A percentile compares a stretch with the other conserved stretches of the same genome.
phyloP scores from a whole-genome alignment of 2,329 filamentous ascomycete genomes.

The Penicillium verrucosum region DNA sequence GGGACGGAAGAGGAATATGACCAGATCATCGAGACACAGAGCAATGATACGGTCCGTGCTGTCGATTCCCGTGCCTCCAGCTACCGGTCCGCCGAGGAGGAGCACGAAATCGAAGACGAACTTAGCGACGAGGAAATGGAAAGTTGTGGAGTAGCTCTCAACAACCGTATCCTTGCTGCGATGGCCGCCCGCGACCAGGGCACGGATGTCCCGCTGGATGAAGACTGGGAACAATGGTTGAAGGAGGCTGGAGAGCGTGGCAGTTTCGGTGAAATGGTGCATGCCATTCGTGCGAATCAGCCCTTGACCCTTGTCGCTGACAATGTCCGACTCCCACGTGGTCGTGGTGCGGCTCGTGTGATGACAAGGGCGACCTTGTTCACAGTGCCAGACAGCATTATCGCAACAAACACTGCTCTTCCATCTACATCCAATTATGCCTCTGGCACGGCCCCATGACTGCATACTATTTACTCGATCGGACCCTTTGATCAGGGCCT shows the following conservation, averaged over 20 bases:
- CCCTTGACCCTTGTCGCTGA: conserved; percentile 32
- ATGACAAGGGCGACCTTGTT: conserved; percentile 17
- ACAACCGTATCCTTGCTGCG: conserved; percentile 52
- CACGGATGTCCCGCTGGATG: conserved; percentile 43
- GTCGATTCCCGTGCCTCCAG: conserved; percentile 20
- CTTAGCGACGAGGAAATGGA: conserved; percentile 47
- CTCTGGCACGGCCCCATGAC: conserved; percentile 28
- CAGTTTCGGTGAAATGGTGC: conserved; percentile 40
- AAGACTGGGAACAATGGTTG: conserved; percentile 57
- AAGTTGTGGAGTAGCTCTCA: conserved; percentile 52
- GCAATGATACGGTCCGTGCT: conserved; percentile 24
- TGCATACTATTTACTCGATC: neutral
- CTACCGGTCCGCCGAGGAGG: conserved; percentile 24
- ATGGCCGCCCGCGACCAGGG: conserved; percentile 53
- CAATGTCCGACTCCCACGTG: conserved; percentile 19
- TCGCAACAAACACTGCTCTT: conserved; percentile 20
- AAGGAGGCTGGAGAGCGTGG: conserved; percentile 56
- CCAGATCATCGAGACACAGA: conserved; percentile 20
- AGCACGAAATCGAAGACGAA: conserved; percentile 39
- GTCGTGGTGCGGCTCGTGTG: conserved; percentile 17
- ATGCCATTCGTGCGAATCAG: conserved; percentile 38
- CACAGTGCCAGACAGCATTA: conserved; percentile 20
- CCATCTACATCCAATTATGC: conserved; percentile 24
- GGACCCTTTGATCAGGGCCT: neutral
- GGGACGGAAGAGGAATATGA: conserved; percentile 28